Conservation (phyloP, 352 stramenopile genomes). For the Phytophthora meadii region DNA sequence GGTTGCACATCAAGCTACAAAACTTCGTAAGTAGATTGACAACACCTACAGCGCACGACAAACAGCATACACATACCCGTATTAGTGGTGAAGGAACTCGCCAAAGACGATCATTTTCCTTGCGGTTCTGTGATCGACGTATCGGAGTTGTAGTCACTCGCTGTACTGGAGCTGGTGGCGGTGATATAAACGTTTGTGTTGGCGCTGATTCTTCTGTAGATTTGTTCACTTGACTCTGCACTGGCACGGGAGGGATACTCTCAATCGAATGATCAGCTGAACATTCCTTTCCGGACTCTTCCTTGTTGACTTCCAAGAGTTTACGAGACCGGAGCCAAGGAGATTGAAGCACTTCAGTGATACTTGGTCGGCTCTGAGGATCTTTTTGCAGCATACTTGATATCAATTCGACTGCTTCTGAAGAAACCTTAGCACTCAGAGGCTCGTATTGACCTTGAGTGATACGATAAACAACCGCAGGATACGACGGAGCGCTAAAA, state of each 20-base stretch:
- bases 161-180: conserved; percentile 3
- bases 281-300: not conserved
- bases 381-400: conserved; percentile 37
- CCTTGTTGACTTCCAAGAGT: not conserved
- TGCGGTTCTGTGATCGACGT: not conserved
- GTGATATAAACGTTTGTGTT: not conserved
- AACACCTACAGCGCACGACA: not conserved
- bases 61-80: conserved; percentile 5
- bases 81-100: conserved; percentile 10
- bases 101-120: not conserved
- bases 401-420: conserved; percentile 28
- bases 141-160: not conserved
- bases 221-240: not conserved
- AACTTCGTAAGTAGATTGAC: not conserved
- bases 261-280: not conserved
- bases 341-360: conserved; percentile 26
- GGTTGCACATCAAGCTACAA: conserved; percentile 25
- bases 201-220: not conserved
- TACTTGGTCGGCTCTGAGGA: conserved; percentile 17
- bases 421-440: conserved; percentile 26
- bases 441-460: conserved; percentile 45
- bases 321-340: conserved; percentile 9
- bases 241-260: not conserved
- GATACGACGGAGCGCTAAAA: conserved; percentile 71
- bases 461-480: conserved; percentile 56